Percentiles rank a stretch among this genome's conserved stretches.
Conservation (phyloP, 257 asterid genomes). For the Verbascum thapsus region DNA sequence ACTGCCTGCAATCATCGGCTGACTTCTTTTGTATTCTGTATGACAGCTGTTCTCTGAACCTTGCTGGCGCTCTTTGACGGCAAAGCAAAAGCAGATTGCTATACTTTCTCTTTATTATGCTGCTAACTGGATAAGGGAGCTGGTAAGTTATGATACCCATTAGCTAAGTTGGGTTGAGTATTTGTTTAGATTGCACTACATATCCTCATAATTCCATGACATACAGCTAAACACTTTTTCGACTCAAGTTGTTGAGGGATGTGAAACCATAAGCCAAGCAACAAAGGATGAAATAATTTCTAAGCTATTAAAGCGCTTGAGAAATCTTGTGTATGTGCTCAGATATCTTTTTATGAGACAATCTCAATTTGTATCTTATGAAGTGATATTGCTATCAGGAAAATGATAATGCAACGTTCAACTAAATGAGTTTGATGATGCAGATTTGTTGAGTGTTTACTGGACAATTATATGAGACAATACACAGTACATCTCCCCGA, state of each 20-base stretch:
- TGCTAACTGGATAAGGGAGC: conserved; percentile 88
- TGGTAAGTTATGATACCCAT: conserved; percentile 47
- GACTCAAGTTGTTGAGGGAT: conserved; percentile 62
- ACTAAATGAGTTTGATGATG: conserved; percentile 31
- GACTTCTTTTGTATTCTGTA: conserved; percentile 33
- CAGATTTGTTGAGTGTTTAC: conserved; percentile 73
- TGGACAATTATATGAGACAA: conserved; percentile 62
- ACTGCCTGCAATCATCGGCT: conserved; percentile 31
- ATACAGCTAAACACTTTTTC: conserved; percentile 77
- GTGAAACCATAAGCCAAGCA: conserved; percentile 62
- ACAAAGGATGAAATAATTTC: conserved; percentile 59
- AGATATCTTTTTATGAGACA: neutral
- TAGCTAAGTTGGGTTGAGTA: conserved; percentile 9
- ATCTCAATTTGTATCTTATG: neutral
- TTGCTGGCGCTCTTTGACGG: conserved; percentile 61
- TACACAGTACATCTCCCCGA: conserved; percentile 63
- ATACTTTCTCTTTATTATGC: conserved; percentile 76
- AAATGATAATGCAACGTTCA: conserved; percentile 30
- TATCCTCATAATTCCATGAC: conserved; percentile 30
- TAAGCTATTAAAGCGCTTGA: conserved; percentile 75
- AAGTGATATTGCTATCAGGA: conserved; percentile 24
- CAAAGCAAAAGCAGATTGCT: conserved; percentile 65
- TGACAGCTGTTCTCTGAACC: conserved; percentile 58
- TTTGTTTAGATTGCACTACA: conserved; percentile 11
- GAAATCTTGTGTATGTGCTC: conserved; percentile 79